A percentile compares a stretch with the other conserved stretches of the same genome.
Evolutionary conservation across 2,329 filamentous ascomycete species (phyloP).

Genomic region (Rhexocercosporidium sp.): DNA sequence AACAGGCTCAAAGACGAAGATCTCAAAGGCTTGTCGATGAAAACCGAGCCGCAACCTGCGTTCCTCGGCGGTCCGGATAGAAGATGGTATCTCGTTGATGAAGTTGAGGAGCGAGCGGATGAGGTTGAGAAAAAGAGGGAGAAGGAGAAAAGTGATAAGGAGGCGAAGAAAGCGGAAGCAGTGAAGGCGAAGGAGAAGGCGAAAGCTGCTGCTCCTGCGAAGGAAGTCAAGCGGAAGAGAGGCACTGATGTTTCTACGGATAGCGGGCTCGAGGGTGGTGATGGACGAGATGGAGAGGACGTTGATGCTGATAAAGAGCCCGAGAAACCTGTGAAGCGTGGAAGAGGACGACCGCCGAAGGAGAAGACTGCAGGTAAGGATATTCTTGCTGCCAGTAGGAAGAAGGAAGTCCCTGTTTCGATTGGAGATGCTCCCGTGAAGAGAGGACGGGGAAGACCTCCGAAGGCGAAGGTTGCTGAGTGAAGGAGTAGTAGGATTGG

Average conservation of each 20-base stretch:
- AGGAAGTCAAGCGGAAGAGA: background rate
- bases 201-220: background rate
- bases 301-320: conserved; percentile 3
- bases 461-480: conserved; percentile 5
- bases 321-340: conserved; percentile 10
- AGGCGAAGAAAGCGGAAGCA: background rate
- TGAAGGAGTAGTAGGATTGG: background rate
- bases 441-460: conserved; percentile 18
- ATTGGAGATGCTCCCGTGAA: conserved; percentile 7
- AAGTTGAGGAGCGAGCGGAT: conserved; percentile 16
- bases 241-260: background rate
- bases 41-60: conserved; percentile 16
- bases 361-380: background rate
- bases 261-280: background rate
- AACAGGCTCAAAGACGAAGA: conserved; percentile 23
- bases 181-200: background rate
- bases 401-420: background rate
- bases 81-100: conserved; percentile 20
- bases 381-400: background rate
- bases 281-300: background rate
- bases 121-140: conserved; percentile 9
- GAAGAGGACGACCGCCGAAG: conserved; percentile 12
- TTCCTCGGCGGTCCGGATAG: conserved; percentile 20
- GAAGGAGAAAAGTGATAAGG: conserved; percentile 16
- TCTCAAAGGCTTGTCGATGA: conserved; percentile 12